Conservation (phyloP, 768 basidiomycete genomes). For the Boletus vermiculosoides region DNA sequence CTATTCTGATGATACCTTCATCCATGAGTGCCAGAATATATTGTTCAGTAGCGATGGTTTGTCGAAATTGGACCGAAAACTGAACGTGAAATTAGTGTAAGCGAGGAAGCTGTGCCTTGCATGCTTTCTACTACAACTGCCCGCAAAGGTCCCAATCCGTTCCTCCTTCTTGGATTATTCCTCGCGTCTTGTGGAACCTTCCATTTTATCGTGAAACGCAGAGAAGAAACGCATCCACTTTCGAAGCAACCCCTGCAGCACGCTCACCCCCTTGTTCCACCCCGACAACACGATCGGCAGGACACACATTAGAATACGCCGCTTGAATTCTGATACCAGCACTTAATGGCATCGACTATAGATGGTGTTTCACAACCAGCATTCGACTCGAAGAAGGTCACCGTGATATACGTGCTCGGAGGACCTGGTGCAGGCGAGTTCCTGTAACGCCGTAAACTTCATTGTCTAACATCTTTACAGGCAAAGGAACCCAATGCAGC, state of each 20-base stretch:
- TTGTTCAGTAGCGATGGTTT: neutral
- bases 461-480: conserved; percentile 39
- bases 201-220: conserved; percentile 50
- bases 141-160: conserved; percentile 56
- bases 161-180: conserved; percentile 56
- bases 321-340: neutral
- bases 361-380: conserved; percentile 9
- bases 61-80: neutral
- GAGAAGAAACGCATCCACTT: conserved; percentile 58
- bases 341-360: conserved; percentile 15
- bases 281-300: conserved; percentile 41
- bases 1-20: conserved; percentile 44
- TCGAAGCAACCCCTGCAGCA: conserved; percentile 58
- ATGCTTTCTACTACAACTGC: conserved; percentile 18
- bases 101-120: neutral
- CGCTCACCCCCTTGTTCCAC: conserved; percentile 66
- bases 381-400: conserved; percentile 73
- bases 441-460: conserved; percentile 2
- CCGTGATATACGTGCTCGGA: conserved; percentile 92
- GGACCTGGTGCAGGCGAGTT: conserved; percentile 89
- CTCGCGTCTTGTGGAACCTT: conserved; percentile 58
- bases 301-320: conserved; percentile 9
- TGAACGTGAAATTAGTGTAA: neutral
- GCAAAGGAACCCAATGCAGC: conserved; percentile 94
- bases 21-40: conserved; percentile 40